phyloP scores from a whole-genome alignment of 1,284 basidiomycete species.

The Moesziomyces antarcticus region DNA sequence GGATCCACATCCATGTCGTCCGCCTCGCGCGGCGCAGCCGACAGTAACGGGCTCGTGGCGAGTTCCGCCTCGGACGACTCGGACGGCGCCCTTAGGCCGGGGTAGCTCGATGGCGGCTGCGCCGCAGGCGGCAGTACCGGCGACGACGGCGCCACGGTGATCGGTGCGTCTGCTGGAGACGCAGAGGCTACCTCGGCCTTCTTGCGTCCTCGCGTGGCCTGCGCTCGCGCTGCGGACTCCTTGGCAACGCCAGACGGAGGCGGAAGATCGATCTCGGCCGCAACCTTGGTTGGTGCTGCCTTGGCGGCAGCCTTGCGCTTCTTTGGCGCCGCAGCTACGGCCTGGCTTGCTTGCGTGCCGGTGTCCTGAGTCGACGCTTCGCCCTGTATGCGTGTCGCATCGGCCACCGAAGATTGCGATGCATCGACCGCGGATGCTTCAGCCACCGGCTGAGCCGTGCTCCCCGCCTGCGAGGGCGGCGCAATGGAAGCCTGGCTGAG shows the following conservation, averaged over 20 bases:
- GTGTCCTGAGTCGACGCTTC: too few species aligned
- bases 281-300: conserved; percentile 1
- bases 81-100: conserved; percentile 23
- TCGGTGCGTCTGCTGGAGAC: conserved; percentile 11
- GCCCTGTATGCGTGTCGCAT: too few species aligned
- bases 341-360: too few species aligned
- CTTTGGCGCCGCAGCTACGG: background rate
- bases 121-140: conserved; percentile 7
- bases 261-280: conserved; percentile 15
- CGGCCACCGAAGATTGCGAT: too few species aligned
- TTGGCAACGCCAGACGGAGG: conserved; percentile 28
- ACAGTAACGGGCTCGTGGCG: conserved; percentile 46
- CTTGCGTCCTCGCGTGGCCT: conserved; percentile 10
- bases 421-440: too few species aligned
- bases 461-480: conserved; percentile 7
- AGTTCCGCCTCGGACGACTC: conserved; percentile 43
- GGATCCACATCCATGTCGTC: conserved; percentile 37
- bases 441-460: background rate
- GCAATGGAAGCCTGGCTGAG: conserved; percentile 8
- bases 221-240: conserved; percentile 7
- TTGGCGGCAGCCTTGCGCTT: conserved; percentile 14
- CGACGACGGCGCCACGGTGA: conserved; percentile 27
- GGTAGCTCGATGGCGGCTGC: background rate
- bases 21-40: conserved; percentile 25
- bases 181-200: conserved; percentile 6